Percentiles rank a stretch among this genome's conserved stretches.
Conservation (phyloP, 768 basidiomycete genomes). For the Hemileccinum rubropunctum region DNA sequence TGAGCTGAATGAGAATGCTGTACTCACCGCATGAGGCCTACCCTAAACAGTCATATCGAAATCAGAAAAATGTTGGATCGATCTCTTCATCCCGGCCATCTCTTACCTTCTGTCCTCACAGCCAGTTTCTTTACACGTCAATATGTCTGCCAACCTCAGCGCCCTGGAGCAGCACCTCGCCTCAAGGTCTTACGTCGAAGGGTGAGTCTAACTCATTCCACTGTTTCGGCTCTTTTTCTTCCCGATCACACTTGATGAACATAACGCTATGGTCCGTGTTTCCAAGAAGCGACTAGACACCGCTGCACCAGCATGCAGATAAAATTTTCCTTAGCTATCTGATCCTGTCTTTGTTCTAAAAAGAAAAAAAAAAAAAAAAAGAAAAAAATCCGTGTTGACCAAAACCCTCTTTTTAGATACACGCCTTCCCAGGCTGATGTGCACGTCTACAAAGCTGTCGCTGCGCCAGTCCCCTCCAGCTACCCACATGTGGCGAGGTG, state of each 20-base stretch:
- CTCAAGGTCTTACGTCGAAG: constrained; percentile 86
- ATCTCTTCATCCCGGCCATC: constrained; percentile 31
- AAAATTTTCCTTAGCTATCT: constrained; percentile 69
- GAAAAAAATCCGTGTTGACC: constrained; percentile 6
- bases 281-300: constrained; percentile 94
- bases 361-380: not conserved
- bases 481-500: constrained; percentile 82
- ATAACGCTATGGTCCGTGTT: constrained; percentile 92
- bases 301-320: constrained; percentile 77
- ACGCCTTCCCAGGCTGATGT: constrained; percentile 94
- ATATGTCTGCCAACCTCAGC: constrained; percentile 64
- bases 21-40: constrained; percentile 17
- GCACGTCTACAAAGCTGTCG: constrained; percentile 80
- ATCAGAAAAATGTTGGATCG: constrained; percentile 19
- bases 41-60: constrained; percentile 31
- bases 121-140: constrained; percentile 15
- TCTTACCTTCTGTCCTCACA: constrained; percentile 3
- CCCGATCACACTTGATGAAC: constrained; percentile 54
- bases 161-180: constrained; percentile 87
- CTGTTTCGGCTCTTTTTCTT: constrained; percentile 8
- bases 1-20: not conserved
- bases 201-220: constrained; percentile 54
- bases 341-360: constrained; percentile 37
- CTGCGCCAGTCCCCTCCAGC: constrained; percentile 58
- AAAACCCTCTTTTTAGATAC: constrained; percentile 50